Percentiles rank a stretch among this genome's conserved stretches.
These are phyloP conservation scores for Cladosporium colombiae DNA, from an alignment of 2,329 filamentous ascomycete genomes.

Conservation along the genomic window DNA sequence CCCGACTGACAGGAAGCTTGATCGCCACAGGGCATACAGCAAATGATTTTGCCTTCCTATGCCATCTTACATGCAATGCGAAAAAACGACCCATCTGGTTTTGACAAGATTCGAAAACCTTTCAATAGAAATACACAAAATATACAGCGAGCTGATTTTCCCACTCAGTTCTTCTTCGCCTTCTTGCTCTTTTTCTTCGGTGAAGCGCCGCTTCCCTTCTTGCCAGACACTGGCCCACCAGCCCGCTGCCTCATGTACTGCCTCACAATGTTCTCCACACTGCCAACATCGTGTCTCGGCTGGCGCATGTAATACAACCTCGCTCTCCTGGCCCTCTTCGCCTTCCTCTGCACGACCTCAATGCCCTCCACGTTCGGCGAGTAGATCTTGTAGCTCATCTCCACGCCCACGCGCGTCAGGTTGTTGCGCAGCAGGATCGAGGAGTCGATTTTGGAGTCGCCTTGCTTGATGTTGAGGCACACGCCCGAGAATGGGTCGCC, in stretches of 20 bases:
- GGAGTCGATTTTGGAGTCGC: conserved; percentile 74
- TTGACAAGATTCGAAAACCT: background rate
- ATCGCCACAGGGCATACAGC: background rate
- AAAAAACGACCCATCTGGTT: background rate
- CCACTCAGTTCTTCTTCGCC: conserved; percentile 35
- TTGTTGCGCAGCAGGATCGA: conserved; percentile 84
- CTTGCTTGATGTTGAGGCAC: conserved; percentile 79
- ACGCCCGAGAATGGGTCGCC: conserved; percentile 90
- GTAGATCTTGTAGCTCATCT: conserved; percentile 98
- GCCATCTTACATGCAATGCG: background rate
- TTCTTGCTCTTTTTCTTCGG: conserved; percentile 34
- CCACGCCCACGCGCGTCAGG: conserved; percentile 81
- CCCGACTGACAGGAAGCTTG: background rate
- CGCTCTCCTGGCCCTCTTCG: conserved; percentile 83
- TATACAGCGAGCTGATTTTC: background rate
- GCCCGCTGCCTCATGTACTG: conserved; percentile 61
- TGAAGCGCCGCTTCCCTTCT: conserved; percentile 19
- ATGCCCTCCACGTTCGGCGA: conserved; percentile 85
- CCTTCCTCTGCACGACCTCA: conserved; percentile 84
- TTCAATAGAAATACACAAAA: conserved; percentile 12
- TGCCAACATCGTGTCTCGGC: conserved; percentile 83
- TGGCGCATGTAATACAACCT: conserved; percentile 89
- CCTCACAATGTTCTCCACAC: conserved; percentile 76
- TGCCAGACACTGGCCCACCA: conserved; percentile 30
- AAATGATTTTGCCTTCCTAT: background rate